Evolutionary conservation across 225 moss, liverwort and hornwort genomes (phyloP), one percentile per base, ranked within the genome.

Genomic region (Climacium dendroides): DNA sequence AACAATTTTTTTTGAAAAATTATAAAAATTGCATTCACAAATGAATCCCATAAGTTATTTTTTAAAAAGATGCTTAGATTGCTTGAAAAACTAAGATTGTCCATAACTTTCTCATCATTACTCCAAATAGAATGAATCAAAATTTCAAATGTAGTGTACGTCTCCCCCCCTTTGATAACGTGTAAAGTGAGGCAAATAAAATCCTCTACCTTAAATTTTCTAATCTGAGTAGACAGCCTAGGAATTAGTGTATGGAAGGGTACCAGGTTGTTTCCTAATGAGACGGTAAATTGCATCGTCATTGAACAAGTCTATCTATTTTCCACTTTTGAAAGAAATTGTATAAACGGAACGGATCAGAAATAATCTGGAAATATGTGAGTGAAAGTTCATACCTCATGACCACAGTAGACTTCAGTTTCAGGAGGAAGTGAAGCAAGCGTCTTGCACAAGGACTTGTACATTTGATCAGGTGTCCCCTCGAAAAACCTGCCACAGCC

Each of bases 401-500:
- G 85, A 75, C 85, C 93, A 90, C 93, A 93, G 60, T 84, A 93
- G 19, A 93, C 92, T 85, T 89, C 80, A 76, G 92, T 93, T 79
- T 89, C 90, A 81, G 54, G 84, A 63, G 93, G 92, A 76, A 93
- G 90, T 37, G 90, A 86, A 50, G 90, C 93, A 65, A 93, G 92
- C 22, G 86, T 92, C 84, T 81, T 82, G 89, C 90, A 92, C 45
- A 92, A 87, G 66, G 93, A 93, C 3, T 92, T 71, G 81, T 91
- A 90, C 93, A 93, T 92, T 85, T 93, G 92, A 81, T 88, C 89
- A 69, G 92, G 89, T 43, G 90, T 93, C n/a, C 93, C 93, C 89
- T 93, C 93, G 47, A 93, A 93, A 87, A 89, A 93, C 53, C 81
- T 92, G 80, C 93, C 92, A 84, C 93, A 93, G 20, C 93, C 93